A percentile compares a stretch with the other conserved stretches of the same genome.
Conservation (phyloP, 2,329 filamentous ascomycete genomes). For the Gremmenia infestans region DNA sequence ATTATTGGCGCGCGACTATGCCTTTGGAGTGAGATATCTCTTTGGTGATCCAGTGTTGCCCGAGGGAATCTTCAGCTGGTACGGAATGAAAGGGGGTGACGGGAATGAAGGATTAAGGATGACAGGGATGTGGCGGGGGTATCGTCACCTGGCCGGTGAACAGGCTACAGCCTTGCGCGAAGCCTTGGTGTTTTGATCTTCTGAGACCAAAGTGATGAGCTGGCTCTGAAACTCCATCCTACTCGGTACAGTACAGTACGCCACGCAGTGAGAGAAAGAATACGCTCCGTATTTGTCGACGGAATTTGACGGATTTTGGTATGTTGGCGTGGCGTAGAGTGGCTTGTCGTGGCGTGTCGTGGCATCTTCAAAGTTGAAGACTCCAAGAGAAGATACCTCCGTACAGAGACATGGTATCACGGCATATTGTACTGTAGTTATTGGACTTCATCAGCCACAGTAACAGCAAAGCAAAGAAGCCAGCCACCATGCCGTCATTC, state of each 20-base stretch:
- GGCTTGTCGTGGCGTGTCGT: background rate
- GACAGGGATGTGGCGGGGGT: background rate
- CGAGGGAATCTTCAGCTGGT: background rate
- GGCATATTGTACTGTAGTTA: slow-evolving; percentile 1
- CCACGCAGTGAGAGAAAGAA: background rate
- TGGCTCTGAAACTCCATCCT: background rate
- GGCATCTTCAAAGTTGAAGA: background rate
- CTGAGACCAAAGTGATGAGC: background rate
- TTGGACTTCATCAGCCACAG: slow-evolving; percentile 9
- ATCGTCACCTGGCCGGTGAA: background rate
- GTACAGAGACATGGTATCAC: background rate
- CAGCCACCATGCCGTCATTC: background rate
- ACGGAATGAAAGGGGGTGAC: background rate
- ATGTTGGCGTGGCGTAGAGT: background rate
- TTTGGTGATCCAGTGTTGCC: background rate
- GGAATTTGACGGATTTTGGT: background rate
- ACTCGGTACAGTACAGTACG: background rate
- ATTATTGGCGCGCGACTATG: background rate
- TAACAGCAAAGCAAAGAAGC: background rate
- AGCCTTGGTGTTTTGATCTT: background rate
- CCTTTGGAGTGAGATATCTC: background rate
- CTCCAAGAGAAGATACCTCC: background rate
- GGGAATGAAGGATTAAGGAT: background rate
- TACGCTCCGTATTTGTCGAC: background rate
- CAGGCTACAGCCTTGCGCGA: slow-evolving; percentile 4